These are phyloP conservation scores for Favolaschia claudopus DNA, from an alignment of 768 basidiomycete genomes.

Conservation along the genomic window DNA sequence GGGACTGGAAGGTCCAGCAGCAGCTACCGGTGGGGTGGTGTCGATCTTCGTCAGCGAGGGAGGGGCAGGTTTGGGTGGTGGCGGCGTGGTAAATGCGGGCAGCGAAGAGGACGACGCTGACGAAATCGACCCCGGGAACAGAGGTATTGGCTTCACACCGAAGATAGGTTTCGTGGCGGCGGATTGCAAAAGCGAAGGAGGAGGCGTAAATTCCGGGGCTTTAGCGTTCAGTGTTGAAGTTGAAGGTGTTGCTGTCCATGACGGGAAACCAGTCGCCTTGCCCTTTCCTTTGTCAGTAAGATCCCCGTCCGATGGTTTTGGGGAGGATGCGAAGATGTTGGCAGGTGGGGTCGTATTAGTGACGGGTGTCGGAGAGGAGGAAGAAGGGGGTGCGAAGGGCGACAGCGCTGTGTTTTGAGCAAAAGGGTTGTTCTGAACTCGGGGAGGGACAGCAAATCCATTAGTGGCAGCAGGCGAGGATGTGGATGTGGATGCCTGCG, in stretches of 20 bases:
- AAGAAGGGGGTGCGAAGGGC: constrained; percentile 30
- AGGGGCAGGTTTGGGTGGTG: constrained; percentile 16
- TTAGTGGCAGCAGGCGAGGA: constrained; percentile 20
- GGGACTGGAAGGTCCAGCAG: constrained; percentile 14
- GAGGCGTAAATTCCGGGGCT: constrained; percentile 22
- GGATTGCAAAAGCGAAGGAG: constrained; percentile 6
- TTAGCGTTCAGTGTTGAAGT: constrained; percentile 17
- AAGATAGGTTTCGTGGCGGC: constrained; percentile 22
- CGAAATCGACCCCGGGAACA: constrained; percentile 20
- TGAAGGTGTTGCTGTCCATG: constrained; percentile 1
- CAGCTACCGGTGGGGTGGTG: constrained; percentile 26
- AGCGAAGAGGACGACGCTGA: constrained; percentile 21
- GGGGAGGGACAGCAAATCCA: constrained; percentile 21
- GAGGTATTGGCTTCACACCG: constrained; percentile 23
- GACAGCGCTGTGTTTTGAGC: constrained; percentile 16
- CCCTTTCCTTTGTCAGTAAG: constrained; percentile 22
- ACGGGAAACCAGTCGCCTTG: constrained; percentile 4
- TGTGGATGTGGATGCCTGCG: constrained; percentile 28
- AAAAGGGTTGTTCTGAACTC: constrained; percentile 23
- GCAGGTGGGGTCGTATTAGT: neutral
- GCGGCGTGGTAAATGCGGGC: constrained; percentile 34
- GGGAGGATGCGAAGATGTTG: constrained; percentile 22
- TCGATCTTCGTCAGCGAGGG: constrained; percentile 45
- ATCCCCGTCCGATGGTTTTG: constrained; percentile 6
- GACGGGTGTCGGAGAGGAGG: constrained; percentile 30